These are phyloP conservation scores for Primulina tabacum DNA, from an alignment of 257 asterid genomes.

Conservation along the genomic window DNA sequence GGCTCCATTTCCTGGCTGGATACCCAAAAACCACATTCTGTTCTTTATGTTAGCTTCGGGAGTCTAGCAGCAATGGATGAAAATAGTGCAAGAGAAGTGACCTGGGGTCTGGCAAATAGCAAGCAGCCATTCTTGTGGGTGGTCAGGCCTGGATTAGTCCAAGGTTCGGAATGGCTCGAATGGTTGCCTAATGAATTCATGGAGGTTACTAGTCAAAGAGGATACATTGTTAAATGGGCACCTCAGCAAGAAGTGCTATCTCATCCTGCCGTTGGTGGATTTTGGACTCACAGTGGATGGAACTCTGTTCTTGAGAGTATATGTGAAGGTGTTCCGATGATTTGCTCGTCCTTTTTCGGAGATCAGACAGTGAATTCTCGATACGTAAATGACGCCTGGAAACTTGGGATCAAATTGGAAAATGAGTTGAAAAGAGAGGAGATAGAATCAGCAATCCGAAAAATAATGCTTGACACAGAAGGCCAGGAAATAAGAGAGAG, in stretches of 20 bases:
- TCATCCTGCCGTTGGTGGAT: too few species aligned
- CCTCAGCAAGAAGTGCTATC: too few species aligned
- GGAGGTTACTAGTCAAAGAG: constrained; percentile 27
- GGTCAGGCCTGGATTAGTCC: constrained; percentile 32
- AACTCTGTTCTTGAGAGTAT: too few species aligned
- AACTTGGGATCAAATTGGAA: constrained; percentile 32
- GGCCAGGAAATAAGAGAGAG: not conserved
- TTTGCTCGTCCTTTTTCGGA: too few species aligned
- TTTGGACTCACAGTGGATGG: too few species aligned
- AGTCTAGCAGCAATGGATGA: constrained; percentile 29
- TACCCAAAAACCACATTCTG: too few species aligned
- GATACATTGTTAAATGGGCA: constrained; percentile 36
- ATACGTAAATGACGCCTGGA: constrained; percentile 33
- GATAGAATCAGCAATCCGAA: constrained; percentile 22
- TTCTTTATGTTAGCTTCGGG: too few species aligned
- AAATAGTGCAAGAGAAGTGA: not conserved
- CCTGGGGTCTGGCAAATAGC: too few species aligned
- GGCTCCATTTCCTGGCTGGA: constrained; percentile 30
- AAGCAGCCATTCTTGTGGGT: constrained; percentile 47
- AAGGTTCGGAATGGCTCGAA: constrained; percentile 32
- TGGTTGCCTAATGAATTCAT: constrained; percentile 28
- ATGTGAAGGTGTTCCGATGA: too few species aligned
- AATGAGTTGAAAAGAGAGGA: constrained; percentile 27
- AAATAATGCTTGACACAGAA: constrained; percentile 28
- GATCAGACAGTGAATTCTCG: constrained; percentile 27